Conservation (phyloP, 1,284 basidiomycete genomes). For the Marasmius sp. region DNA sequence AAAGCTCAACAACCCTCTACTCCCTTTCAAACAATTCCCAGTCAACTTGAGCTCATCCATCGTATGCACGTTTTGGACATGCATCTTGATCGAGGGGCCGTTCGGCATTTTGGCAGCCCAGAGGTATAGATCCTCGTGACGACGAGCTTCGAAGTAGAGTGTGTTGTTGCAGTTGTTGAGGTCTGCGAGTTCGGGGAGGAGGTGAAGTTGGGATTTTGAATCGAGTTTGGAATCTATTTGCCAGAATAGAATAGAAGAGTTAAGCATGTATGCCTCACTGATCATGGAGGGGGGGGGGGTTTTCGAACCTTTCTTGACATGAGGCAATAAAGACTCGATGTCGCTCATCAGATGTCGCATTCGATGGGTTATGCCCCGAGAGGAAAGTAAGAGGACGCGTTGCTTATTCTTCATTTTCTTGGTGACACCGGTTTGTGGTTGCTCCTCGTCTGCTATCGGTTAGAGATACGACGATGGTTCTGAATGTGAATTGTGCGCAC, state of each 20-base stretch:
- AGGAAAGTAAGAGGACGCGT: conserved; percentile 88
- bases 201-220: conserved; percentile 92
- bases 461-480: neutral
- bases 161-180: conserved; percentile 98
- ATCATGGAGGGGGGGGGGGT: neutral
- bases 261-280: neutral
- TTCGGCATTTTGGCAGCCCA: conserved; percentile 98
- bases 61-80: conserved; percentile 98
- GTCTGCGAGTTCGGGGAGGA: conserved; percentile 96
- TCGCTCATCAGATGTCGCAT: conserved; percentile 99
- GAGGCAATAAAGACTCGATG: conserved; percentile 87
- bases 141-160: conserved; percentile 94
- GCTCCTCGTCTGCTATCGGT: conserved; percentile 19
- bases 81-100: conserved; percentile 95
- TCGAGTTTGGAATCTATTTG: conserved; percentile 90
- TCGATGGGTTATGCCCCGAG: conserved; percentile 91
- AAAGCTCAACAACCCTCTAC: conserved; percentile 90
- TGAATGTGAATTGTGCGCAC: neutral
- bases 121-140: conserved; percentile 95
- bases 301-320: conserved; percentile 90
- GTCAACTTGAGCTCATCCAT: conserved; percentile 99
- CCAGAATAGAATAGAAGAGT: neutral
- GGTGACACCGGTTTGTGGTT: conserved; percentile 31
- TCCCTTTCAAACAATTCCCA: conserved; percentile 97
- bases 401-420: conserved; percentile 79